Conservation (phyloP, 441 rosid genomes). For the Mallotus repandus region DNA sequence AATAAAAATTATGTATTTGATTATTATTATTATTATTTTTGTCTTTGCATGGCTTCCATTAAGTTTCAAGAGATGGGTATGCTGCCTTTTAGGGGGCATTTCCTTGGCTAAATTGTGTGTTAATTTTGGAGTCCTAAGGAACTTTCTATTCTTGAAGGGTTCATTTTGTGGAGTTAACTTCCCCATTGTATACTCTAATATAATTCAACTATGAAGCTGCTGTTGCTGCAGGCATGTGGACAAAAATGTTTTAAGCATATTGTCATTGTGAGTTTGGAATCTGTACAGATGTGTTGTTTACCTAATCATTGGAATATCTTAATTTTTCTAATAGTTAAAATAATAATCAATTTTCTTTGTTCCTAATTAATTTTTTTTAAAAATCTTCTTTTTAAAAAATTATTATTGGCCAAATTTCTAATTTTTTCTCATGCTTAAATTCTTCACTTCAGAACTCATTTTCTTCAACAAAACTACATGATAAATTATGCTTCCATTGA, state of each 20-base stretch:
- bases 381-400: too few species aligned
- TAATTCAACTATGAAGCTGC: background rate
- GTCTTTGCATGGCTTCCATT: background rate
- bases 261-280: background rate
- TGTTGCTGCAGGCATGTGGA: background rate
- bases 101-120: background rate
- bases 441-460: too few species aligned
- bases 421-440: too few species aligned
- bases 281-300: background rate
- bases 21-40: background rate
- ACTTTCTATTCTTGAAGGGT: slow-evolving; percentile 13
- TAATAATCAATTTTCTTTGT: background rate
- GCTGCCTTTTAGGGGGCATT: background rate
- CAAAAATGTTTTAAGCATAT: background rate
- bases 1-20: background rate
- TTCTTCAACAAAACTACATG: too few species aligned
- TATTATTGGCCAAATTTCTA: too few species aligned
- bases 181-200: background rate
- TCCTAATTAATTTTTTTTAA: too few species aligned
- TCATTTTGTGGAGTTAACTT: background rate
- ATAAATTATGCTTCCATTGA: too few species aligned
- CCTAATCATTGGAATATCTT: too few species aligned
- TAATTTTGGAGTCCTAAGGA: background rate
- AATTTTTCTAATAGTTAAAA: background rate
- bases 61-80: background rate